These are phyloP conservation scores for Paxillus ammoniavirescens DNA, from an alignment of 768 basidiomycete genomes.

Conservation along the genomic window DNA sequence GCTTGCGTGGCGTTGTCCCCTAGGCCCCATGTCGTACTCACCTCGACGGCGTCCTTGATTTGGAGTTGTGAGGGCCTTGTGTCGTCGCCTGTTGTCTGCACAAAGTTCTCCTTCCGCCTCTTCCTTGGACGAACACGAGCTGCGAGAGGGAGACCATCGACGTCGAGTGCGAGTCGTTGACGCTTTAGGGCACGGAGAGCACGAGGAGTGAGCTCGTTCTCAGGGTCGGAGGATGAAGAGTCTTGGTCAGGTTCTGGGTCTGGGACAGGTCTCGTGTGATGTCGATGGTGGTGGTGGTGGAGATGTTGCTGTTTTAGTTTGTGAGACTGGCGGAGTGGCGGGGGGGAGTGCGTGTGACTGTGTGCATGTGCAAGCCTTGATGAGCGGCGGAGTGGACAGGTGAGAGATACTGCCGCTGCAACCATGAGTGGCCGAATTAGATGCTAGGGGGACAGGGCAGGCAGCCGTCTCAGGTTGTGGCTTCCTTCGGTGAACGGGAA, in stretches of 20 bases:
- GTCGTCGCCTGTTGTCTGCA: background rate
- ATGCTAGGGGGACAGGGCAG: background rate
- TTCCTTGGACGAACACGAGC: constrained; percentile 13
- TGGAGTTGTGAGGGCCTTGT: background rate
- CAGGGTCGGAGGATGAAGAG: constrained; percentile 19
- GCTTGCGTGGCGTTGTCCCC: background rate
- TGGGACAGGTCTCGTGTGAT: background rate
- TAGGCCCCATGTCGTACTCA: background rate
- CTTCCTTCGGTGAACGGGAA: background rate
- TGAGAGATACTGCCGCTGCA: constrained; percentile 28
- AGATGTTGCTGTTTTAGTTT: background rate
- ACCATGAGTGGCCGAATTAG: constrained; percentile 18
- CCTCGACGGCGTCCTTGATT: constrained; percentile 1
- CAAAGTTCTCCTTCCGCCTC: constrained; percentile 23
- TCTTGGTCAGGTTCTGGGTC: constrained; percentile 22
- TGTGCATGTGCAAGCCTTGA: constrained; percentile 26
- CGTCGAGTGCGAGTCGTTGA: constrained; percentile 30
- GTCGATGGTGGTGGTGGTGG: background rate
- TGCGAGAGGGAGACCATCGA: constrained; percentile 22
- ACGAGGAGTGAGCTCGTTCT: constrained; percentile 33
- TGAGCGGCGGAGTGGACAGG: constrained; percentile 30
- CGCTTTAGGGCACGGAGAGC: constrained; percentile 35
- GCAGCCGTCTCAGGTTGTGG: background rate
- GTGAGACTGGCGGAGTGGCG: background rate
- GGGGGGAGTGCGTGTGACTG: constrained; percentile 3